Base-by-base conservation (phyloP, 306 rosid species). In the Geum urbanum region DNA sequence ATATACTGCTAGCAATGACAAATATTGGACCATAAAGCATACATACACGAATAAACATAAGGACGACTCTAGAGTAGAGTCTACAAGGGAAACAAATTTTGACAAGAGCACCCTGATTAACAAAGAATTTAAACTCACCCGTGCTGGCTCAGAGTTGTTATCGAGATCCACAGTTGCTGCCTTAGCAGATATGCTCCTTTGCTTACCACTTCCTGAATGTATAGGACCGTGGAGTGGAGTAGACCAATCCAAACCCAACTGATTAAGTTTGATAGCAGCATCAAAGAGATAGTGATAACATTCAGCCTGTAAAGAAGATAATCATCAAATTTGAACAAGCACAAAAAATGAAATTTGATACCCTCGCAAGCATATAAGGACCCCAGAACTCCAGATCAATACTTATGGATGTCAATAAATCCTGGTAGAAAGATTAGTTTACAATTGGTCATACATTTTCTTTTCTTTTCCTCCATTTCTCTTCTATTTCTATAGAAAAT, bases 271-370 rank as follows among this genome's bases (percentile, higher is more conserved):
- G n/a, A n/a, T n/a, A n/a, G 98, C 78, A 97, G 95, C n/a, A 76
- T 88, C 98, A 79, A 94, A 94, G 81, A 94, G 98, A 83, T 85
- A 87, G 64, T 87, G 97, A 67, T 90, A 94, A 64, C 96, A 88
- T 73, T 90, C 98, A 50, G 96, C 83, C 96, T 90, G 87, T 18
- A 76, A 78, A 78, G 67, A 73, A 69, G 41, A 79, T 78, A 58
- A 73, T 20, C 19, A 55, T 66, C 70, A 68, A 53, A 69, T 55
- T 70, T 57, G 71, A 73, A 60, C 53, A 27, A 27, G 32, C 32
- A 77, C 64, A 63, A 39, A 57, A 66, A 59, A 75, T 47, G 10
- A 74, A 67, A 61, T 18, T 73, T 73, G 47, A n/a, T 37, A 62
- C 13, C 62, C 13, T 39, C 37, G 15, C 24, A 9, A 68, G 13